Evolutionary conservation across 331 rosid genomes (phyloP).

Genomic region (Erythrophleum ivorense): DNA sequence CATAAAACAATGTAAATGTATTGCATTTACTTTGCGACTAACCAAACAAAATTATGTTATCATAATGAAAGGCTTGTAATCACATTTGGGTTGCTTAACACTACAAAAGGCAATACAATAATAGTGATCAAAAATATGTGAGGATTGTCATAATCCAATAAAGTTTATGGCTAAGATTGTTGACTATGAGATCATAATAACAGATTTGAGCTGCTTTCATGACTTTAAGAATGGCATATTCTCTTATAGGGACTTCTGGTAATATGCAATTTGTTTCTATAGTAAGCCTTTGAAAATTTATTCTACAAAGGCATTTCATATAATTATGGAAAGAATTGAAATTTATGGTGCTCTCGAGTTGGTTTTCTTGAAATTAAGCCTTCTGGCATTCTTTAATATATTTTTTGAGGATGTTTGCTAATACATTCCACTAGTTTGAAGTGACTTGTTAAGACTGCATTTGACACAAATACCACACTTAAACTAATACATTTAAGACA

Average conservation of each 20-base stretch:
- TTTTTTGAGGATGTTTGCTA: not conserved
- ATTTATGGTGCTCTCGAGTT: not conserved
- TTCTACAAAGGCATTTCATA: not conserved
- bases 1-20: no score
- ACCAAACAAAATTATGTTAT: not conserved
- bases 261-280: not conserved
- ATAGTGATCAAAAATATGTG: conserved; percentile 30
- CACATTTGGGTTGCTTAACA: conserved; percentile 49
- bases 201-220: conserved; percentile 57
- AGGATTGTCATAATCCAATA: conserved; percentile 25
- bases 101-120: conserved; percentile 50
- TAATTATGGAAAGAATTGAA: not conserved
- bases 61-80: conserved; percentile 48
- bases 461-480: not conserved
- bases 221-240: conserved; percentile 39
- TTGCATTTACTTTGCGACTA: no score
- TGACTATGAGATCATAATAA: conserved; percentile 44
- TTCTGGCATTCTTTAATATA: not conserved
- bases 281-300: not conserved
- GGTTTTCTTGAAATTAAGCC: not conserved
- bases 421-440: not conserved
- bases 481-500: not conserved
- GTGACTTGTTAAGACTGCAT: not conserved
- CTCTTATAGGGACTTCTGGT: conserved; percentile 51
- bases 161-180: conserved; percentile 36